These are phyloP conservation scores for Pleurotus tuoliensis DNA, from an alignment of 768 basidiomycete species.

Conservation along the genomic window DNA sequence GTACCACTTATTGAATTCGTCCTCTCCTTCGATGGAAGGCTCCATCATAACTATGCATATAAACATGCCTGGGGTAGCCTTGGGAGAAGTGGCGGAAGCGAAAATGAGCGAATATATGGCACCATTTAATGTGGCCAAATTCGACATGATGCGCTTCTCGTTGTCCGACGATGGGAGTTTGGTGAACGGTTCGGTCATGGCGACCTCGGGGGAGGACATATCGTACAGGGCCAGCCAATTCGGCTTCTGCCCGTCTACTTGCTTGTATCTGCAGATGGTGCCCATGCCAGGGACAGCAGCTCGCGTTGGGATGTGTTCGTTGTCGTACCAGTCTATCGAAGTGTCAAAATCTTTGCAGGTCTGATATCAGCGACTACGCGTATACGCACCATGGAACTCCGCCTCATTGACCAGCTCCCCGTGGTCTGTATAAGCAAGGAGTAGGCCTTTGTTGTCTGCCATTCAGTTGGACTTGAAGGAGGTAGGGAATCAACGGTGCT, in stretches of 20 bases:
- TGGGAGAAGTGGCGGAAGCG: conserved; percentile 10
- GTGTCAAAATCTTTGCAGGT: neutral
- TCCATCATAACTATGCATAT: conserved; percentile 19
- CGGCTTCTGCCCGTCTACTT: conserved; percentile 20
- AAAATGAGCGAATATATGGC: conserved; percentile 19
- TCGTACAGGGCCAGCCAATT: conserved; percentile 29
- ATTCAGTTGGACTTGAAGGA: neutral
- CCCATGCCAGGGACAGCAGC: conserved; percentile 23
- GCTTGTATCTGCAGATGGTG: conserved; percentile 25
- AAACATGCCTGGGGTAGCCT: conserved; percentile 18
- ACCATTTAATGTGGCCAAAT: conserved; percentile 20
- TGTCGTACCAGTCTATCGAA: conserved; percentile 28
- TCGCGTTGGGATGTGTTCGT: conserved; percentile 27
- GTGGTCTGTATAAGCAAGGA: conserved; percentile 26
- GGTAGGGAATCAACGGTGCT: too few relatives aligned
- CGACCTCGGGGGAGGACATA: conserved; percentile 17
- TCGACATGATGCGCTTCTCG: conserved; percentile 21
- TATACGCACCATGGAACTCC: conserved; percentile 23
- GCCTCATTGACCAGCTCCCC: conserved; percentile 21
- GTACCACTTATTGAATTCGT: conserved; percentile 33
- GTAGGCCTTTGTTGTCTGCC: conserved; percentile 14
- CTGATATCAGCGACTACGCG: neutral
- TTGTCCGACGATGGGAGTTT: conserved; percentile 18
- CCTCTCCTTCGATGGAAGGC: conserved; percentile 18
- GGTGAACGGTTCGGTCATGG: conserved; percentile 20